Base-by-base conservation (phyloP, 441 rosid genomes). In the Biscutella laevigata region DNA sequence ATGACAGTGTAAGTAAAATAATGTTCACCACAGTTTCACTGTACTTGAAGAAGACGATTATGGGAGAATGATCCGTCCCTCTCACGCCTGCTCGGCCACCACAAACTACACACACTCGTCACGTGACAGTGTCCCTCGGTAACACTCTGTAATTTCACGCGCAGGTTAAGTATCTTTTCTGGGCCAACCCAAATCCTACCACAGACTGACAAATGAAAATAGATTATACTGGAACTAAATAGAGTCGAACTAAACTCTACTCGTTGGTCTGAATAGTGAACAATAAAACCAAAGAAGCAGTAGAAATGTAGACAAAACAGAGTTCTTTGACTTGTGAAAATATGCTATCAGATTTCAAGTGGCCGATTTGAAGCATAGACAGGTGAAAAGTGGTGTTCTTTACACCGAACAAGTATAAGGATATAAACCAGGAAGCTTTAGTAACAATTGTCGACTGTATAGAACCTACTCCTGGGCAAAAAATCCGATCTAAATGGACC, bases 21-120 rank as follows among this genome's bases (percentile, higher is more conserved):
- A 65, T 59, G 28, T 64, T 64, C 69, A 62, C 54, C 26, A 43
- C 15, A 6, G 30, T 13, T 28, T 58, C 46, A 17, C 47, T 58
- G 27, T 58, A 8, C 15, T 36, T 27, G 16, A 37, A 12, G 29
- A 47, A 6, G 27, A 42, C 14, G 20, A 33, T 16, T n/a, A 16
- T 35, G 56, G 32, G 22, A 12, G 37, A 26, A 13, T 59, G 64
- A 40, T 48, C 56, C 56, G 4, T 24, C 52, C 39, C 10, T 60
- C 29, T 60, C 65, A 24, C 5, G 58, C 17, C 22, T 34, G 32
- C 39, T 54, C 56, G 27, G 24, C 42, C 41, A 28, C 16, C 58
- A 53, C 51, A 8, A 32, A n/a, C 39, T n/a, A 9, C 33, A 20
- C 48, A 48, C 39, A 13, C 37, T 33, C 25, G 62, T 39, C 49